Percentiles rank a stretch among this genome's conserved stretches.
Evolutionary conservation across 2,329 filamentous ascomycete species (phyloP).

Genomic region (Verticillium longisporum): DNA sequence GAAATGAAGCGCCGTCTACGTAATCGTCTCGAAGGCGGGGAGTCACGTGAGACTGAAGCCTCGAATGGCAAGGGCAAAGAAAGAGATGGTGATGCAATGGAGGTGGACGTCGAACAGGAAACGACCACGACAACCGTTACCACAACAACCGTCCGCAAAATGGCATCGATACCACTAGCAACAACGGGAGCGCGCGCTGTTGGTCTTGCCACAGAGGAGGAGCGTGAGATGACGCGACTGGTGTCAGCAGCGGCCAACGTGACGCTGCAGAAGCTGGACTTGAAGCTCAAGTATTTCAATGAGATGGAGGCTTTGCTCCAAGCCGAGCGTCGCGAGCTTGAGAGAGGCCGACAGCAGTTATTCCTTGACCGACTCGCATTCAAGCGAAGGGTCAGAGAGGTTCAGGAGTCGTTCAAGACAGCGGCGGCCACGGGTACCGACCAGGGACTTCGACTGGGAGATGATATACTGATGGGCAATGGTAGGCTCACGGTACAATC

Average conservation of each 20-base stretch:
- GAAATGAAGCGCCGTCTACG: constrained; percentile 77
- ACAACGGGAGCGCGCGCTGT: constrained; percentile 79
- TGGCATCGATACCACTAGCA: constrained; percentile 73
- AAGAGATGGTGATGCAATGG: constrained; percentile 54
- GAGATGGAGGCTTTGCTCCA: constrained; percentile 92
- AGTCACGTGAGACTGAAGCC: constrained; percentile 1
- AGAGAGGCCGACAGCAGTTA: constrained; percentile 84
- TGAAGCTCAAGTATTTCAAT: constrained; percentile 93
- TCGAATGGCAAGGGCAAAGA: constrained; percentile 52
- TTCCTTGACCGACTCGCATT: constrained; percentile 89
- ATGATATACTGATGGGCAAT: constrained; percentile 39
- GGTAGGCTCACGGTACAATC: constrained; percentile 49
- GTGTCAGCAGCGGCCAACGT: constrained; percentile 90
- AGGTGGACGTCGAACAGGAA: constrained; percentile 51
- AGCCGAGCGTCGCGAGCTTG: constrained; percentile 86
- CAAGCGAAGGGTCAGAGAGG: constrained; percentile 77
- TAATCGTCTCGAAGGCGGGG: constrained; percentile 62
- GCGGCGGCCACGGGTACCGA: constrained; percentile 42
- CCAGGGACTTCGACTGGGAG: constrained; percentile 38
- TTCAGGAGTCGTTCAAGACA: constrained; percentile 68
- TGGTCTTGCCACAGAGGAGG: constrained; percentile 88
- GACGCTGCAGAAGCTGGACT: constrained; percentile 88
- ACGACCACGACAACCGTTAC: constrained; percentile 42
- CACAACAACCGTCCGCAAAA: constrained; percentile 37
- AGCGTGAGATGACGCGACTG: constrained; percentile 91